These are phyloP conservation scores for Globisporangium parvum DNA, from an alignment of 352 stramenopile species.

Conservation along the genomic window DNA sequence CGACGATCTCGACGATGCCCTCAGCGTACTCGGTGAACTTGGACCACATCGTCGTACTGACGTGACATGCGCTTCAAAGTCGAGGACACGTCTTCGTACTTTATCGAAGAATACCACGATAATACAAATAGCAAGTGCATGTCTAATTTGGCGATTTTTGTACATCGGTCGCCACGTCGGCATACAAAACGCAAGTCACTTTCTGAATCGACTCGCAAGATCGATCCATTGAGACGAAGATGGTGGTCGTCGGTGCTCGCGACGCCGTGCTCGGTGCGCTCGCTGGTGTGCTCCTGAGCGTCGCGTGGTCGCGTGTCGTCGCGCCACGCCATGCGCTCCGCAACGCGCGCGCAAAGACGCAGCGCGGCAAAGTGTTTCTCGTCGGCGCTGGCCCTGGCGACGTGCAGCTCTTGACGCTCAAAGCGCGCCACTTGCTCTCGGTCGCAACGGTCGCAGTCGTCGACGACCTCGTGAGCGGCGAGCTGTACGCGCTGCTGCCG, in stretches of 20 bases:
- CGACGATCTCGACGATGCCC: slow-evolving; percentile 64
- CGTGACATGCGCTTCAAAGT: too few species aligned
- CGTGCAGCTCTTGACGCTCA: slow-evolving; percentile 47
- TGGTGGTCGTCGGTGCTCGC: slow-evolving; percentile 9
- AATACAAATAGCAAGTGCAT: too few species aligned
- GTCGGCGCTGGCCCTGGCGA: slow-evolving; percentile 58
- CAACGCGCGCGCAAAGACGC: slow-evolving; percentile 18
- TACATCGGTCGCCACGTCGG: too few species aligned
- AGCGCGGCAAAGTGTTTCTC: slow-evolving; percentile 48
- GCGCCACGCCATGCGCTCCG: slow-evolving; percentile 21
- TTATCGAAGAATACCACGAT: too few species aligned
- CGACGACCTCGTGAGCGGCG: slow-evolving; percentile 55
- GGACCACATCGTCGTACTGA: slow-evolving; percentile 67
- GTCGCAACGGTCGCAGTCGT: slow-evolving; percentile 55
- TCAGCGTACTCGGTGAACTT: slow-evolving; percentile 51
- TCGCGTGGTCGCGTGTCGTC: slow-evolving; percentile 26
- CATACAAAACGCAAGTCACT: too few species aligned
- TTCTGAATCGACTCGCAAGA: not conserved
- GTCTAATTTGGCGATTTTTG: too few species aligned
- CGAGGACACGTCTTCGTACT: too few species aligned
- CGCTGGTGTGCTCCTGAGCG: slow-evolving; percentile 33
- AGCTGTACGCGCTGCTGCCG: slow-evolving; percentile 48
- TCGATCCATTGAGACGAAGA: not conserved
- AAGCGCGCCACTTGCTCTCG: slow-evolving; percentile 35
- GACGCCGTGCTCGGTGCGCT: slow-evolving; percentile 42